Conservation (phyloP, 345 rosid species). For the Syzygium jambos region DNA sequence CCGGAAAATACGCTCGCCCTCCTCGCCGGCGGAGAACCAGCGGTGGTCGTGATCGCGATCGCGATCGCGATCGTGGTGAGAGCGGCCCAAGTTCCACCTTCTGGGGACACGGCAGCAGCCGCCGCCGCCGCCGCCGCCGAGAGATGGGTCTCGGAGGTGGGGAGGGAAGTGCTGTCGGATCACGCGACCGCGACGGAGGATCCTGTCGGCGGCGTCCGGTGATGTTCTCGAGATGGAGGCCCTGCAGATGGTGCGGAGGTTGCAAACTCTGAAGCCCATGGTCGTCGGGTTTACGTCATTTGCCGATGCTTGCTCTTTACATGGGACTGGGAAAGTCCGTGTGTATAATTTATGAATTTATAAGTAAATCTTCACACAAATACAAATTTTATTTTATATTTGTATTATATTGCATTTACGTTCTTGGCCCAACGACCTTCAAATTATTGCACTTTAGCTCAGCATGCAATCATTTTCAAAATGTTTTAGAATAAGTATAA, state of each 20-base stretch:
- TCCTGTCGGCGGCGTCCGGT: slow-evolving; percentile 5
- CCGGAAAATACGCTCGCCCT: slow-evolving; percentile 68
- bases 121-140: not conserved
- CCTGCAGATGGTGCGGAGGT: slow-evolving; percentile 26
- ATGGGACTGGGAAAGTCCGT: not conserved
- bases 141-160: slow-evolving; percentile 9
- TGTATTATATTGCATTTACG: too few species aligned
- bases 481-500: not conserved
- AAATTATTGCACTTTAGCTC: not conserved
- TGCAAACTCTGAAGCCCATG: slow-evolving; percentile 46
- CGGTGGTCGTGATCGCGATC: slow-evolving; percentile 18
- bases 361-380: not conserved
- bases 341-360: not conserved
- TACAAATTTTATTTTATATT: not conserved
- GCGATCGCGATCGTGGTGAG: slow-evolving; percentile 24
- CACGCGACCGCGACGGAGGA: not conserved
- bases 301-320: not conserved
- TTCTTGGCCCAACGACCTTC: not conserved
- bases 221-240: slow-evolving; percentile 24
- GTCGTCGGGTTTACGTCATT: not conserved
- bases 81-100: slow-evolving; percentile 70
- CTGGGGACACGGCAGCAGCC: slow-evolving; percentile 19
- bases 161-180: not conserved
- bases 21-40: slow-evolving; percentile 12
- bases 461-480: not conserved